Evolutionary conservation across 805 yeast species (phyloP).

Genomic region (Blastobotrys terrestris): DNA sequence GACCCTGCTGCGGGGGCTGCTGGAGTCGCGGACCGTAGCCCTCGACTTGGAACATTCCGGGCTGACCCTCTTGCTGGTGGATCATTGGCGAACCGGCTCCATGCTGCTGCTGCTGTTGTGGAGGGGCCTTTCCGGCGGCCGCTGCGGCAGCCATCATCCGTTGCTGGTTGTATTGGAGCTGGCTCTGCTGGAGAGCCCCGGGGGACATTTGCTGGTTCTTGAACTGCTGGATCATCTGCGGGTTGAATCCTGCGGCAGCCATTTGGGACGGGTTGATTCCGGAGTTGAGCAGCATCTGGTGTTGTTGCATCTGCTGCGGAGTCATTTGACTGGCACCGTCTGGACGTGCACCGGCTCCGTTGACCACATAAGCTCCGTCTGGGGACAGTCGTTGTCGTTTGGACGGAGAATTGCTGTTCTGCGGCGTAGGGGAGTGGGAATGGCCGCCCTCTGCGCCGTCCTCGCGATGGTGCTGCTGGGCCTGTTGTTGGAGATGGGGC

Average conservation of each 20-base stretch:
- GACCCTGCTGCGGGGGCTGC: conserved; percentile 28
- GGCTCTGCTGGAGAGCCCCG: conserved; percentile 15
- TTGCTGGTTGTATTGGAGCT: background rate
- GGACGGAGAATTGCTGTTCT: conserved; percentile 27
- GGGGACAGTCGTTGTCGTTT: conserved; percentile 33
- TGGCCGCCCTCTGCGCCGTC: conserved; percentile 18
- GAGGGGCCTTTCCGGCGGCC: conserved; percentile 5
- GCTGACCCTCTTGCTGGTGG: conserved; percentile 8
- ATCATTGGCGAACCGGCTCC: conserved; percentile 5
- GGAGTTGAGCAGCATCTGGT: conserved; percentile 21
- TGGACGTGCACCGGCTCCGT: conserved; percentile 20
- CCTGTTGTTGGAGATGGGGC: conserved; percentile 25
- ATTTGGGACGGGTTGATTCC: conserved; percentile 15
- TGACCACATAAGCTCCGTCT: conserved; percentile 23
- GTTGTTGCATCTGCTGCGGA: conserved; percentile 20
- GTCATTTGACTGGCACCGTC: conserved; percentile 24
- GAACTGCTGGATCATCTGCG: conserved; percentile 28
- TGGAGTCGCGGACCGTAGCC: conserved; percentile 18
- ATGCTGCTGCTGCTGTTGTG: conserved; percentile 1
- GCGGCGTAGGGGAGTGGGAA: conserved; percentile 26
- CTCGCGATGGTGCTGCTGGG: conserved; percentile 10
- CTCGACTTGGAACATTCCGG: conserved; percentile 18
- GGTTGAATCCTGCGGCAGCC: conserved; percentile 12
- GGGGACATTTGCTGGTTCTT: conserved; percentile 24
- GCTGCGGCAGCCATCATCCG: conserved; percentile 20